These are phyloP conservation scores for Tieghemiomyces parasiticus DNA, from an alignment of 192 early-diverging fungal species.

Conservation along the genomic window DNA sequence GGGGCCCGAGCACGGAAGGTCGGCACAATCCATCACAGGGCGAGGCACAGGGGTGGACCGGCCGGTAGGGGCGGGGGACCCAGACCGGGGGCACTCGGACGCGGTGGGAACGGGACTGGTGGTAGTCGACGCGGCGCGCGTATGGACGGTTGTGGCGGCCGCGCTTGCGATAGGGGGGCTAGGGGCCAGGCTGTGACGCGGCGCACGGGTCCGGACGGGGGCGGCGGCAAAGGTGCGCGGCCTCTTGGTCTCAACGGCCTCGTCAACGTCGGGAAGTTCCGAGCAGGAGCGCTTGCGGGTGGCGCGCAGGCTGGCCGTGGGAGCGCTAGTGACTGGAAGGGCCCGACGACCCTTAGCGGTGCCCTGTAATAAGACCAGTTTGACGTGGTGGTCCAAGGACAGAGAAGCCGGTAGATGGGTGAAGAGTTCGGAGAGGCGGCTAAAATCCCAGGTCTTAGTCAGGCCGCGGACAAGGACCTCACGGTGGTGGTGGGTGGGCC, in stretches of 20 bases:
- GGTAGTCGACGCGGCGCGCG: too few relatives aligned
- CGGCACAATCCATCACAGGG: too few relatives aligned
- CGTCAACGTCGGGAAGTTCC: not conserved
- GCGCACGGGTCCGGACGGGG: not conserved
- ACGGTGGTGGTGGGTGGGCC: conserved; percentile 20
- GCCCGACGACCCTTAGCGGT: conserved; percentile 15
- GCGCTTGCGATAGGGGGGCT: too few relatives aligned
- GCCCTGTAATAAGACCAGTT: conserved; percentile 29
- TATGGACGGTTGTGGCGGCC: too few relatives aligned
- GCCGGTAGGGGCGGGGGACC: too few relatives aligned
- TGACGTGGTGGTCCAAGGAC: conserved; percentile 24
- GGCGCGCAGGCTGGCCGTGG: too few relatives aligned
- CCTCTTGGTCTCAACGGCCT: not conserved
- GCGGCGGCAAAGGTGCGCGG: not conserved
- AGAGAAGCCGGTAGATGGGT: conserved; percentile 38
- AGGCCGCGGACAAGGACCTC: conserved; percentile 35
- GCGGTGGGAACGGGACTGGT: too few relatives aligned
- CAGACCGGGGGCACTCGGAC: too few relatives aligned
- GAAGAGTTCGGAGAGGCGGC: conserved; percentile 42
- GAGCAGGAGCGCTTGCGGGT: not conserved
- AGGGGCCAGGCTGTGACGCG: too few relatives aligned
- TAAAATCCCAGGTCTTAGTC: conserved; percentile 47
- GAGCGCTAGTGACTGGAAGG: not conserved
- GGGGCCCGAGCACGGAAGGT: too few relatives aligned
- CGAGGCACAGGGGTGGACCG: too few relatives aligned